Evolutionary conservation across 176 grass and related monocot genomes (phyloP).

Genomic region (Alopecurus myosuroides): DNA sequence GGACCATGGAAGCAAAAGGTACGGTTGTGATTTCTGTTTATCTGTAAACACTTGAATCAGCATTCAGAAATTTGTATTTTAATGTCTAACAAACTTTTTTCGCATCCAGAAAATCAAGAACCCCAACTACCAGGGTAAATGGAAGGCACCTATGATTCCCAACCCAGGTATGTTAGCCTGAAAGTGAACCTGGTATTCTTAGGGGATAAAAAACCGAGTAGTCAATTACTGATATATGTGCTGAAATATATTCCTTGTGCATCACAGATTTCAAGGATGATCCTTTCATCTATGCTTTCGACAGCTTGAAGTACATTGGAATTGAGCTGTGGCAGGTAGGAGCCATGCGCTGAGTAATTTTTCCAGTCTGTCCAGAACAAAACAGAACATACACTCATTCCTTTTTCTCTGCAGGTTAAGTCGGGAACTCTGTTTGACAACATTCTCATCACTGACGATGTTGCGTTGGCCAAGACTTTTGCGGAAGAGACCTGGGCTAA

Average conservation of each 20-base stretch:
- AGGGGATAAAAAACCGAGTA: not conserved
- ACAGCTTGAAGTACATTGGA: constrained; percentile 81
- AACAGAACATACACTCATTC: not conserved
- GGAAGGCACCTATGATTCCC: constrained; percentile 93
- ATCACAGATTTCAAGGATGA: constrained; percentile 94
- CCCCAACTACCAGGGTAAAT: constrained; percentile 91
- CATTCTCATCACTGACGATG: constrained; percentile 50
- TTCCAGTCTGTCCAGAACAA: not conserved
- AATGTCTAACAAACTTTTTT: constrained; percentile 3
- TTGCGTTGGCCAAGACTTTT: constrained; percentile 51
- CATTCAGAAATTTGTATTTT: not conserved
- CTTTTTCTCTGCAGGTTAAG: constrained; percentile 41
- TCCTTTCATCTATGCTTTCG: constrained; percentile 69
- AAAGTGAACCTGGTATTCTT: not conserved
- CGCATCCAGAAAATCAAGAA: constrained; percentile 90
- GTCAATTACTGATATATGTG: not conserved
- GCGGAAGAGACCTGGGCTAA: constrained; percentile 70
- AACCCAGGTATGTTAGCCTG: constrained; percentile 69
- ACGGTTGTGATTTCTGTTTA: not conserved
- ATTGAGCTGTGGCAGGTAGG: constrained; percentile 75
- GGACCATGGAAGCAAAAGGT: constrained; percentile 93
- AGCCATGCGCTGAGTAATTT: not conserved
- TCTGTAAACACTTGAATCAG: not conserved
- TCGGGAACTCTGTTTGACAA: constrained; percentile 67
- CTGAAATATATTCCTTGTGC: not conserved